Conservation (phyloP, 345 rosid species). For the Melaleuca quinquenervia region DNA sequence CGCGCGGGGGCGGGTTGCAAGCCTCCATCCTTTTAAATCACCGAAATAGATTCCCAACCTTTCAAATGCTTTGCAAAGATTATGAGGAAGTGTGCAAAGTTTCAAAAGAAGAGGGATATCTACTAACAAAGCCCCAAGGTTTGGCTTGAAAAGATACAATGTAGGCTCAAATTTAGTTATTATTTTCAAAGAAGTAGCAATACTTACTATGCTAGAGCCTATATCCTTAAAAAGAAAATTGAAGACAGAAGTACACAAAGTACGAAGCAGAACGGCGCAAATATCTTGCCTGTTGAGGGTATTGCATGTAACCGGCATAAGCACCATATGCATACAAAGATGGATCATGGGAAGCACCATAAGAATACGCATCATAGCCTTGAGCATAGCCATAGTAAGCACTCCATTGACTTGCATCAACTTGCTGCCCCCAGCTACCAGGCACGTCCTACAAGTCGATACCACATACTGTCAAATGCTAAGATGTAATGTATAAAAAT, state of each 20-base stretch:
- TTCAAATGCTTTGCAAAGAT: not conserved
- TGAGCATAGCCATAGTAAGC: constrained; percentile 94
- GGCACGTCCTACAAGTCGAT: constrained; percentile 38
- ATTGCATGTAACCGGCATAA: constrained; percentile 84
- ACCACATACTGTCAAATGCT: not conserved
- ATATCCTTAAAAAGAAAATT: not conserved
- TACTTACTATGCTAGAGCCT: not conserved
- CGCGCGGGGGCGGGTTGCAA: too few species aligned
- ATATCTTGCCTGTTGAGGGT: constrained; percentile 61
- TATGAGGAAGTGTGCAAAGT: not conserved
- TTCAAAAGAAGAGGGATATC: not conserved
- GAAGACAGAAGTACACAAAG: not conserved
- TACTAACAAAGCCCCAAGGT: not conserved
- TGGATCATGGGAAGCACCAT: constrained; percentile 78
- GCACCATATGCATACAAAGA: constrained; percentile 82
- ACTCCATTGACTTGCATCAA: constrained; percentile 84
- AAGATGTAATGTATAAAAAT: not conserved
- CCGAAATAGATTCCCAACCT: not conserved
- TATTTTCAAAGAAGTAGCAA: not conserved
- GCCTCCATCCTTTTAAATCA: not conserved
- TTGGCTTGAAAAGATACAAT: not conserved
- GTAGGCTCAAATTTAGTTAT: not conserved
- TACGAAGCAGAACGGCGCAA: not conserved
- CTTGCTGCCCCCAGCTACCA: constrained; percentile 55
- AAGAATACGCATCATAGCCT: constrained; percentile 81